Evolutionary conservation across 106 monocot genomes (phyloP), one percentile per base, ranked within the genome.

Genomic region (Platanthera zijinensis): DNA sequence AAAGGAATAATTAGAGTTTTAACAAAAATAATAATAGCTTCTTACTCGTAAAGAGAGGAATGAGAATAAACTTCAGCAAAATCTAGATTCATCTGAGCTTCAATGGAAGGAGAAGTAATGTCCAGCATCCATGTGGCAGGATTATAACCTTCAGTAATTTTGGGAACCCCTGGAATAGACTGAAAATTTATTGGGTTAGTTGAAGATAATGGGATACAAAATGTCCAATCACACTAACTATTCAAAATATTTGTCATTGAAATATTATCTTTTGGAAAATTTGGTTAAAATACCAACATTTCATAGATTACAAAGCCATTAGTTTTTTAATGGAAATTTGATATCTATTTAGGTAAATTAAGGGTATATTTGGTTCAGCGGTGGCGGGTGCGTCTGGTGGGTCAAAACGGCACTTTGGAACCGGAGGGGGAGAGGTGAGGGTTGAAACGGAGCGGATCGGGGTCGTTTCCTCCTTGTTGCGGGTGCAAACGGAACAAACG

Each of bases 61-160:
- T 73, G 52, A 22, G 78, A 70, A 86, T 91, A 94, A 71, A 87
- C 49, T 75, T 96, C 91, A 63, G 88, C 89, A 81, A 94, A 97
- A 75, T 94, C 84, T 3, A 97, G 0, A 69, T 82, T 82, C 5
- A 94, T 75, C 2, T 72, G 74, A 75, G 82, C 80, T 75, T 94
- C 97, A 67, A 78, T 77, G 21, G 86, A 77, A 19, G 84, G 52
- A 46, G 94, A 76, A 69, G 64, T 94, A 11, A 92, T 78, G 22
- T 97, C 91, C 74, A 97, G 81, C 91, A 97, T 91, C 97, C 97
- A 97, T 50, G 97, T 94, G 62, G 97, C 97, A 72, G 97, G 94
- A 71, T 97, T 97, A 54, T 83, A 86, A 15, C 86, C 93, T 66
- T 87, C 86, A 67, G 19, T 81, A 19, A 97, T 94, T 78, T 86